phyloP scores from a whole-genome alignment of 305 asterid species.

The Solanum hybrid region DNA sequence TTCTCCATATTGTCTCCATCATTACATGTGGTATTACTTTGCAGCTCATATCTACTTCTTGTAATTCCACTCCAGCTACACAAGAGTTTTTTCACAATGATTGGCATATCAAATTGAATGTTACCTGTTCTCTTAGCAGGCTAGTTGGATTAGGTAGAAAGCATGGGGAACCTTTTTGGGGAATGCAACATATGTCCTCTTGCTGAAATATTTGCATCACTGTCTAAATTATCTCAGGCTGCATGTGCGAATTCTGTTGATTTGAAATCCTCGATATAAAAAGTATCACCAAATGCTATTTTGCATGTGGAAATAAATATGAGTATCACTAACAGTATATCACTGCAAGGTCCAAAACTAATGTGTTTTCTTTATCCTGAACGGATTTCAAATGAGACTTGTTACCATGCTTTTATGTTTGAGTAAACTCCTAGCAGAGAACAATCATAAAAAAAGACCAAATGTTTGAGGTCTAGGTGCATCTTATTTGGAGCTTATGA shows the following conservation, averaged over 20 bases:
- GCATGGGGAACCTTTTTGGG: not conserved
- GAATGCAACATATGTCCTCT: not conserved
- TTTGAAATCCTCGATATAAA: not conserved
- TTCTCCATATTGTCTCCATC: not conserved
- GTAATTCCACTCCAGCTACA: not conserved
- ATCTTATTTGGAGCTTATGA: not conserved
- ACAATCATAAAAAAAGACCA: not conserved
- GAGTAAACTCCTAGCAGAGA: not conserved
- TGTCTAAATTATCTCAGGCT: not conserved
- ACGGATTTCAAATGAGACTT: not conserved
- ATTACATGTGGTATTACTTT: not conserved
- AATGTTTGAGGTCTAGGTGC: not conserved
- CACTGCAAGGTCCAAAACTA: not conserved
- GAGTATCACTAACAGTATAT: not conserved
- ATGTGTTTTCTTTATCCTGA: not conserved
- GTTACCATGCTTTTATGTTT: not conserved
- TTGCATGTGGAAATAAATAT: not conserved
- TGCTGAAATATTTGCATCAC: not conserved
- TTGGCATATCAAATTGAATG: not conserved
- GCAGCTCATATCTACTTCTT: not conserved
- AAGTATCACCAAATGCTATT: not conserved
- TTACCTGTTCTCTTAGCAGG: not conserved
- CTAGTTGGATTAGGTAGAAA: not conserved
- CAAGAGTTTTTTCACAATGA: not conserved
- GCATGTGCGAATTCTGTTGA: not conserved